Base-by-base conservation (phyloP, 805 yeast species). In the Wickerhamiella azyma region DNA sequence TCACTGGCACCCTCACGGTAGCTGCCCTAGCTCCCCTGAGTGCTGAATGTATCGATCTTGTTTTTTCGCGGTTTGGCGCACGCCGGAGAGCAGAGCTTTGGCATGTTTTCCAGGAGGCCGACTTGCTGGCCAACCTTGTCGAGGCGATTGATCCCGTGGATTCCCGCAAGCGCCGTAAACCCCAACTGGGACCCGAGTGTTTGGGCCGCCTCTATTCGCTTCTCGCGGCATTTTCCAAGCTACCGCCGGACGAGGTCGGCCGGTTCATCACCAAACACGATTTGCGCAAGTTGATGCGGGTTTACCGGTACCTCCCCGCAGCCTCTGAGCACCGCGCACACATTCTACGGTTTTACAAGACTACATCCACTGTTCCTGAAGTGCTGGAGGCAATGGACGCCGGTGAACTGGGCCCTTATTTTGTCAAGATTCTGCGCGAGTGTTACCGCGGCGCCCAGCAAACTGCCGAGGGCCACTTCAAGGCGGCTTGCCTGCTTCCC, bases 401-500 rank as follows among this genome's bases (percentile, higher is more conserved):
- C 9, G 58, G 63, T 0, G 71, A 71, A 26, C 61, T 71, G 5
- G 61, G 71, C 10, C 74, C 70, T 39, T 67, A 69, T 46, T 56
- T 74, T 44, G 67, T 72, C 2, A 53, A 57, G 2, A 55, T 59
- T 5, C 49, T 64, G 17, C 51, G 50, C 10, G 48, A 52, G n/a
- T 47, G 58, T 2, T 37, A 49, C 41, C 43, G 49, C 11, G 50
- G 52, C 40, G n/a, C 39, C 10, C 42, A 8, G 37, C 44, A 14
- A 16, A 10, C 11, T 33, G 17, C 11, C 9, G 46, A 43, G 38
- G 35, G 67, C 59, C 53, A 67, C 45, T 71, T 68, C 43, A 62
- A 68, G 11, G 61, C 67, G 26, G 71, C 70, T 48, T 63, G 68
- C 28, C 58, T 71, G 6, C 65, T 74, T 43, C 79, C 76, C 0